A percentile compares a stretch with the other conserved stretches of the same genome.
phyloP scores from a whole-genome alignment of 352 stramenopile genomes.

The Phytophthora pisi region DNA sequence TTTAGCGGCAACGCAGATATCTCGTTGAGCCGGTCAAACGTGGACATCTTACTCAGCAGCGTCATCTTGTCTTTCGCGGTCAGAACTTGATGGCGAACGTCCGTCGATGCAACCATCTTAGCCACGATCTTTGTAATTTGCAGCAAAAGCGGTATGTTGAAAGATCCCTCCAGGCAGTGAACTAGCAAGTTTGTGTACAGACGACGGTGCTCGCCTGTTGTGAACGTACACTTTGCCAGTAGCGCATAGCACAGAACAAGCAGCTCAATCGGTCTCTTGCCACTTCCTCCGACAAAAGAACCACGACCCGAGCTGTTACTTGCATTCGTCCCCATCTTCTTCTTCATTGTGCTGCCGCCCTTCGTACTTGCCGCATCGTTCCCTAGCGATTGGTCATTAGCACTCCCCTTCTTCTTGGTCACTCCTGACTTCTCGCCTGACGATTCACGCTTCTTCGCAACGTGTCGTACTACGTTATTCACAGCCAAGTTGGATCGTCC shows the following conservation, averaged over 20 bases:
- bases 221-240: slow-evolving; percentile 82
- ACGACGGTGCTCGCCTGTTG: slow-evolving; percentile 68
- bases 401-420: slow-evolving; percentile 60
- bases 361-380: slow-evolving; percentile 33
- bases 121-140: slow-evolving; percentile 85
- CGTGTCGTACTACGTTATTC: slow-evolving; percentile 80
- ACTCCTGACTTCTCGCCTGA: slow-evolving; percentile 44
- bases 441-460: slow-evolving; percentile 67
- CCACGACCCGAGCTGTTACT: slow-evolving; percentile 30
- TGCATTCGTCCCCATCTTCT: slow-evolving; percentile 36
- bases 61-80: slow-evolving; percentile 90
- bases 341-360: slow-evolving; percentile 43
- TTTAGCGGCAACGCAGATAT: slow-evolving; percentile 83
- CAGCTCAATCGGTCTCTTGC: slow-evolving; percentile 79
- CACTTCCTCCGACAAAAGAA: slow-evolving; percentile 26
- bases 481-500: slow-evolving; percentile 79
- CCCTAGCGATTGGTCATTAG: slow-evolving; percentile 27
- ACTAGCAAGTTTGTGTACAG: slow-evolving; percentile 86
- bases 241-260: slow-evolving; percentile 82
- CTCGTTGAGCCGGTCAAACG: slow-evolving; percentile 86
- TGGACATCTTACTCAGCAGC: slow-evolving; percentile 85
- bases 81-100: slow-evolving; percentile 65
- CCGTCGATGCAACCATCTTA: slow-evolving; percentile 59
- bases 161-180: slow-evolving; percentile 86
- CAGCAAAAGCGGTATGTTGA: slow-evolving; percentile 82